phyloP scores from a whole-genome alignment of 306 rosid genomes.

The Quercus cerris region DNA sequence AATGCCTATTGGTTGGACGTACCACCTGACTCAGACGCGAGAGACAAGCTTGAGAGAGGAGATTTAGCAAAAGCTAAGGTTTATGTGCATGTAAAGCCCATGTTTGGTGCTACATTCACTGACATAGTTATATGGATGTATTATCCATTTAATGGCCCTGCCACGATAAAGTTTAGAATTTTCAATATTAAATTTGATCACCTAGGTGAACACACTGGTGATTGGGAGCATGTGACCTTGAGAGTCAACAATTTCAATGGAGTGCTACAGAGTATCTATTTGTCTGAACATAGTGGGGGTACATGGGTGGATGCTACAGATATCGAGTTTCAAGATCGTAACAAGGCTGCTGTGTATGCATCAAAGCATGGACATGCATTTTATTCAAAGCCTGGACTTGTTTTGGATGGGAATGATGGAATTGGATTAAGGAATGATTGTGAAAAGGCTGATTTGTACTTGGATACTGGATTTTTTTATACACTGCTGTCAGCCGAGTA shows the following conservation, averaged over 20 bases:
- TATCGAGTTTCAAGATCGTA: conserved; percentile 48
- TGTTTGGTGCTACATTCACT: conserved; percentile 67
- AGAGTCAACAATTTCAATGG: conserved; percentile 75
- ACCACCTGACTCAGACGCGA: conserved; percentile 34
- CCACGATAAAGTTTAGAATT: conserved; percentile 36
- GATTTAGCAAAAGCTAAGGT: conserved; percentile 38
- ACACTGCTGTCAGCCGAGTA: conserved; percentile 46
- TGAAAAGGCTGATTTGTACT: conserved; percentile 36
- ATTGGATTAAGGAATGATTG: conserved; percentile 66
- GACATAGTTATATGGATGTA: conserved; percentile 73
- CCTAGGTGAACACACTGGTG: conserved; percentile 71
- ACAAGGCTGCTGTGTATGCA: conserved; percentile 47
- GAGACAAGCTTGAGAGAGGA: conserved; percentile 49
- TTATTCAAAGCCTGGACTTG: conserved; percentile 53
- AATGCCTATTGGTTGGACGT: conserved; percentile 65
- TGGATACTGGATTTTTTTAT: conserved; percentile 38
- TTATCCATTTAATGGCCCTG: conserved; percentile 78
- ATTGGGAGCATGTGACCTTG: conserved; percentile 81
- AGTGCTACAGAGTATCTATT: conserved; percentile 42
- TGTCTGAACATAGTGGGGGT: conserved; percentile 73
- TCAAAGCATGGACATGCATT: conserved; percentile 67
- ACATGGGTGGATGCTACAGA: conserved; percentile 59
- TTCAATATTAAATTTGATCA: conserved; percentile 34
- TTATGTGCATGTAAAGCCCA: conserved; percentile 61
- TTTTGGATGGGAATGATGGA: conserved; percentile 49